Percentiles rank a stretch among this genome's conserved stretches.
Conservation (phyloP, 164 flowering plant species). For the Cinnamomum micranthum region DNA sequence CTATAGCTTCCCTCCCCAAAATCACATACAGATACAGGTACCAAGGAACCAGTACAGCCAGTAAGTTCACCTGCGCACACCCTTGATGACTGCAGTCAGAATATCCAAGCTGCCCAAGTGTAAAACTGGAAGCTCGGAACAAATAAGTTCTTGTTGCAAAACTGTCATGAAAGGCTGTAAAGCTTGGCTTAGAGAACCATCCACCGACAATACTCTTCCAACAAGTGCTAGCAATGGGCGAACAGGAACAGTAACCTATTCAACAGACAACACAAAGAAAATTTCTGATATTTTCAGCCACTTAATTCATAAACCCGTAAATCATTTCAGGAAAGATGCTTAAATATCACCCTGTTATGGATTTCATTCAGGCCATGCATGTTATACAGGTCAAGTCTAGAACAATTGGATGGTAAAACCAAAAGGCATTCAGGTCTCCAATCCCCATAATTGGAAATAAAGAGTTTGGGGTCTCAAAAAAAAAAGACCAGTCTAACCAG, state of each 20-base stretch:
- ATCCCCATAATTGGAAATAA: no score
- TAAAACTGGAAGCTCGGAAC: constrained; percentile 71
- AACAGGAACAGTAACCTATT: constrained; percentile 67
- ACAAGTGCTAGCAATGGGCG: constrained; percentile 55
- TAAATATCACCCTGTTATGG: no score
- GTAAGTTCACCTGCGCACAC: constrained; percentile 51
- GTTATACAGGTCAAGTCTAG: no score
- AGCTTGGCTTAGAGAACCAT: constrained; percentile 59
- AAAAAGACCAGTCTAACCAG: not conserved
- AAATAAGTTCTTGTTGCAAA: constrained; percentile 63
- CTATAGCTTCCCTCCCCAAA: not conserved
- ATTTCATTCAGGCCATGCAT: no score
- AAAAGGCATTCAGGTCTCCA: no score
- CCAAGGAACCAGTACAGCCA: not conserved
- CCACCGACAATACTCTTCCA: constrained; percentile 65
- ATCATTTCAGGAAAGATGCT: not conserved
- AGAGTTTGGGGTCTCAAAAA: no score
- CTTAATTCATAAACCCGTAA: not conserved
- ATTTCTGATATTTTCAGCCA: not conserved
- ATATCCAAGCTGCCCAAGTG: constrained; percentile 61
- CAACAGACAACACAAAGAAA: not conserved
- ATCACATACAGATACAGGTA: not conserved
- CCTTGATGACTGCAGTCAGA: constrained; percentile 55
- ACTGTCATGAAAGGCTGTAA: constrained; percentile 41
- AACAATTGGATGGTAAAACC: no score